Evolutionary conservation across 2,329 filamentous ascomycete genomes (phyloP).

Genomic region (Fusarium sp.): DNA sequence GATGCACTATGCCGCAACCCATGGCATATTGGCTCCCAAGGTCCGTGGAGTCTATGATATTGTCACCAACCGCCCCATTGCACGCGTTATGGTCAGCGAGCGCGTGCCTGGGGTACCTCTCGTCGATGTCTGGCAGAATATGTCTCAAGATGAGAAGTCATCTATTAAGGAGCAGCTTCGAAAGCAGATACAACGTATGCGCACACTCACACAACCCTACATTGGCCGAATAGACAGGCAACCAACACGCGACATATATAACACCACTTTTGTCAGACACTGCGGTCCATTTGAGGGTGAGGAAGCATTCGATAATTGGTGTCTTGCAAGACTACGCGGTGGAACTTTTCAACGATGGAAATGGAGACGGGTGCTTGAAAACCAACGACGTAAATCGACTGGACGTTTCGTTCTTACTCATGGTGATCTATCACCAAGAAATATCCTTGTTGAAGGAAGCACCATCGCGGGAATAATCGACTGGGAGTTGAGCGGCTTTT

Average conservation of each 20-base stretch:
- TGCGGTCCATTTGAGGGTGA: not conserved
- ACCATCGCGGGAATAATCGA: conserved; percentile 3
- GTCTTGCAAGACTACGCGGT: not conserved
- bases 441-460: conserved; percentile 2
- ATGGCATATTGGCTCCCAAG: not conserved
- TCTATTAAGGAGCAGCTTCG: not conserved
- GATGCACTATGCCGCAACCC: not conserved
- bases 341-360: not conserved
- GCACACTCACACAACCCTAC: not conserved
- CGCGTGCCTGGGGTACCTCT: not conserved
- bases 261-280: not conserved
- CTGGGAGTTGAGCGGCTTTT: conserved; percentile 12
- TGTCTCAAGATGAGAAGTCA: not conserved
- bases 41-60: not conserved
- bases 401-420: not conserved
- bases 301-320: not conserved
- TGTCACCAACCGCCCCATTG: not conserved
- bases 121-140: fast-evolving
- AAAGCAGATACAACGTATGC: not conserved
- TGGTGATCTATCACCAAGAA: not conserved
- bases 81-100: not conserved
- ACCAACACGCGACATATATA: not conserved
- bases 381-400: not conserved
- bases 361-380: not conserved
- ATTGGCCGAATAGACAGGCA: not conserved